These are phyloP conservation scores for Neoboletus brunneissimus DNA, from an alignment of 768 basidiomycete species.

Conservation along the genomic window DNA sequence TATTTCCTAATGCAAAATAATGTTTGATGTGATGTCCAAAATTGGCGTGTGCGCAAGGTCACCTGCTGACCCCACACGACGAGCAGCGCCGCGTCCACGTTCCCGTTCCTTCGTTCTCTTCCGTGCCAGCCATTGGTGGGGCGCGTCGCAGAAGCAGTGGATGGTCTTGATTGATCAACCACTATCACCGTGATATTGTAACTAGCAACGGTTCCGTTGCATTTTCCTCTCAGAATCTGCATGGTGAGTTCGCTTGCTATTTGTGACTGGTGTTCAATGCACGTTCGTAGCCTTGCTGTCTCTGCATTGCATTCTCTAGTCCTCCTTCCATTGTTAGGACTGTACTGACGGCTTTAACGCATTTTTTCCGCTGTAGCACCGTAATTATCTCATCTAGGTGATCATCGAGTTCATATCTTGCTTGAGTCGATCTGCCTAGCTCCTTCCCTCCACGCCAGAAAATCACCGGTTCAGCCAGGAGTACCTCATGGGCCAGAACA, in stretches of 20 bases:
- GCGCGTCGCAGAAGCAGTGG: slow-evolving; percentile 8
- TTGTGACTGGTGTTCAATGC: slow-evolving; percentile 1
- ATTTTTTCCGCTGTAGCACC: slow-evolving; percentile 25
- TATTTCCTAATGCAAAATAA: slow-evolving; percentile 7
- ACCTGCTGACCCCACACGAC: slow-evolving; percentile 15
- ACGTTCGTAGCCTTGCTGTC: slow-evolving; percentile 25
- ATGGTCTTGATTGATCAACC: slow-evolving; percentile 29
- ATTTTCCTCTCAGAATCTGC: slow-evolving; percentile 16
- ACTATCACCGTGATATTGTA: slow-evolving; percentile 2
- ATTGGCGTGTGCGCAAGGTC: neutral
- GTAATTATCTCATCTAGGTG: slow-evolving; percentile 29
- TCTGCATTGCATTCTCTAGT: slow-evolving; percentile 22
- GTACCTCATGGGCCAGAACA: slow-evolving; percentile 33
- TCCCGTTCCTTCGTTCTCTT: slow-evolving; percentile 12
- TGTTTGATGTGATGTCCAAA: slow-evolving; percentile 11
- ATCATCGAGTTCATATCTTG: slow-evolving; percentile 29
- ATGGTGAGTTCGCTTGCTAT: slow-evolving; percentile 23
- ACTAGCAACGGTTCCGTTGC: slow-evolving; percentile 2
- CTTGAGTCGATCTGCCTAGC: slow-evolving; percentile 21
- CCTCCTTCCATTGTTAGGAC: slow-evolving; percentile 11
- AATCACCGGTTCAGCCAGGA: slow-evolving; percentile 20
- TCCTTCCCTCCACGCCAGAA: slow-evolving; percentile 13
- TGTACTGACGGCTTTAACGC: slow-evolving; percentile 14
- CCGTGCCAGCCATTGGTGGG: slow-evolving; percentile 6
- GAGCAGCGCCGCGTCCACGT: slow-evolving; percentile 16